Base-by-base conservation (phyloP, 306 rosid species). In the Pueraria montana region DNA sequence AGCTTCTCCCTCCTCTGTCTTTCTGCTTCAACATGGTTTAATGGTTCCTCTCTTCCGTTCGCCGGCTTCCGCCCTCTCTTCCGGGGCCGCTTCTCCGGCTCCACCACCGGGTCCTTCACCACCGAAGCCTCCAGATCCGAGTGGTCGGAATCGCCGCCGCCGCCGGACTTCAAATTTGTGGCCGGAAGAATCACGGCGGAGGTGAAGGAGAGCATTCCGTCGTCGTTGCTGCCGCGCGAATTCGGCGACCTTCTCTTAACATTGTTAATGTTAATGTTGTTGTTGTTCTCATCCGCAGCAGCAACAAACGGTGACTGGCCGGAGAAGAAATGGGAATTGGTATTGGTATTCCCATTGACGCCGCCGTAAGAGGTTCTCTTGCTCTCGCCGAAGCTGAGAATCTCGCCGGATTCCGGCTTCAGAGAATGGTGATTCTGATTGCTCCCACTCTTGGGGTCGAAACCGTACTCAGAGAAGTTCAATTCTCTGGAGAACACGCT, bases 1-100 rank as follows among this genome's bases (percentile, higher is more conserved):
- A 92, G 92, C 88, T 96, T 96, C 90, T 96, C 98, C 64, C 99
- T 87, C 63, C 99, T 79, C 71, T 96, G 98, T 34, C 98, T 84
- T 87, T 96, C 99, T 0, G 98, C 99, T 49, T 96, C 99, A 3
- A 96, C 99, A 3, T 96, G 99, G 53, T 96, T 94, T 81, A 96
- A 62, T 1, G 99, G 99, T 76, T 96, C 99, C 66, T 94, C 99
- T 80, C 99, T 88, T 0, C 98, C 99, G 26, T 96, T 96, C 0
- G 99, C 98, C 4, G 99, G 99, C 59, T 96, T 96, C 48, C 99
- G 45, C 82, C 99, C 98, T 3, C 99, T 83, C 61, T 96, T 96
- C n/a, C 98, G 74, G 0, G 99, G 99, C n/a, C 91, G 87, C 67
- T 96, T 96, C 76, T 96, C 97, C 0, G 94, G 96, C 20, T 96